phyloP scores from a whole-genome alignment of 441 rosid genomes.

The Brassica balearica region DNA sequence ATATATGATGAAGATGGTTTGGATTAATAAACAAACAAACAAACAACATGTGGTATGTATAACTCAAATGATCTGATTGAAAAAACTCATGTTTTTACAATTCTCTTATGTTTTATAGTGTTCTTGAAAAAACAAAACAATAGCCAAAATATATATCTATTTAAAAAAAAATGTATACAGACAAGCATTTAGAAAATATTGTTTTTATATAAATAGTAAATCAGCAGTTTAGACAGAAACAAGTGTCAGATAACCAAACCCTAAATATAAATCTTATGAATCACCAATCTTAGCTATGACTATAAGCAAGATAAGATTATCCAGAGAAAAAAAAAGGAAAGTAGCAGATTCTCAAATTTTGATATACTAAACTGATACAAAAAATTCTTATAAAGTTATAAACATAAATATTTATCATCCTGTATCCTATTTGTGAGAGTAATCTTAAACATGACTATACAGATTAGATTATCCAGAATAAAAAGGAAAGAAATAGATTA shows the following conservation, averaged over 20 bases:
- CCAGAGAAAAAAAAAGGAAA: background rate
- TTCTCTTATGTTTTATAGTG: background rate
- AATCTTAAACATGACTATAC: background rate
- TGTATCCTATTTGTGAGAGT: too few relatives aligned
- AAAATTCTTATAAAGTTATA: background rate
- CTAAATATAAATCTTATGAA: background rate
- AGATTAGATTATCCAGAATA: background rate
- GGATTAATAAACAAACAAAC: conserved; percentile 9
- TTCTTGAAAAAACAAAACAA: background rate
- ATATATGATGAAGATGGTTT: conserved; percentile 31
- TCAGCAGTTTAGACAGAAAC: background rate
- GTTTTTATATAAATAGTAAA: background rate
- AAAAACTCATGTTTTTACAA: background rate
- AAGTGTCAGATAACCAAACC: background rate
- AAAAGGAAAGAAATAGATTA: background rate
- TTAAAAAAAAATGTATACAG: background rate
- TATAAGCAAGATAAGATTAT: background rate
- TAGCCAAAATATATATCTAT: background rate
- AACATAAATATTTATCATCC: background rate
- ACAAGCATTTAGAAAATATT: background rate
- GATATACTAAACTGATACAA: background rate
- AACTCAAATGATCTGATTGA: background rate
- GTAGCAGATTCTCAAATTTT: background rate
- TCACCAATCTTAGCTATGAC: conserved; percentile 4
- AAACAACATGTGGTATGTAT: conserved; percentile 24